Evolutionary conservation across 1,284 basidiomycete species (phyloP).

Genomic region (Ceratobasidium sp.): DNA sequence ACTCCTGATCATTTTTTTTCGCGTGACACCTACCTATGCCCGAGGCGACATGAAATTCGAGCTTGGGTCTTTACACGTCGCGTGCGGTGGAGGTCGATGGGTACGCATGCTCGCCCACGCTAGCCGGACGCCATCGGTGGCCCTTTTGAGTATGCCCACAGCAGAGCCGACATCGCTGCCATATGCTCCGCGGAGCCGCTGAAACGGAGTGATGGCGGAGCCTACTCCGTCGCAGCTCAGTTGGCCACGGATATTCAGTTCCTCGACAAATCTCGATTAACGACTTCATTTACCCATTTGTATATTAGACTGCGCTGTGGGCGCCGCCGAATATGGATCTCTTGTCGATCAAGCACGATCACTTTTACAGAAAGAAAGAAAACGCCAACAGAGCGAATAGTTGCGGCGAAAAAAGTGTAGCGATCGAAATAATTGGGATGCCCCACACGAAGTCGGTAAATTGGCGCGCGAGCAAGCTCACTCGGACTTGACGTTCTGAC

Average conservation of each 20-base stretch:
- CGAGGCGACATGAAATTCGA: not conserved
- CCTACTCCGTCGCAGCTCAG: not conserved
- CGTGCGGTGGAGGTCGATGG: not conserved
- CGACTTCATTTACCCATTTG: constrained; percentile 1
- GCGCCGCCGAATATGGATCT: not conserved
- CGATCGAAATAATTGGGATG: not conserved
- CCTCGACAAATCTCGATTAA: not conserved
- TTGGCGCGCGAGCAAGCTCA: not conserved
- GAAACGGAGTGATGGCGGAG: not conserved
- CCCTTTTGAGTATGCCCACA: not conserved
- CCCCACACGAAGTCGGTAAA: not conserved
- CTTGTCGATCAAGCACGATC: constrained; percentile 1
- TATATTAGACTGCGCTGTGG: not conserved
- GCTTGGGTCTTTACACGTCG: not conserved
- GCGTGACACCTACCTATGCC: constrained; percentile 1
- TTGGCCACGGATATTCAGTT: constrained; percentile 8
- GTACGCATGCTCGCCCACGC: not conserved
- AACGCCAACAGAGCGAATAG: not conserved
- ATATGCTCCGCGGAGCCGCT: constrained; percentile 1
- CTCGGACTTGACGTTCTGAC: constrained; percentile 8
- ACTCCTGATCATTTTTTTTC: not conserved
- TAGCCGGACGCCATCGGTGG: constrained; percentile 16
- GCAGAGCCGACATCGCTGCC: not conserved
- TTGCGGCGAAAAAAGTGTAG: not conserved
- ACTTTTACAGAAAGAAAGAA: not conserved